Conservation (phyloP, 805 yeast species). For the Metschnikowia reukaufii region DNA sequence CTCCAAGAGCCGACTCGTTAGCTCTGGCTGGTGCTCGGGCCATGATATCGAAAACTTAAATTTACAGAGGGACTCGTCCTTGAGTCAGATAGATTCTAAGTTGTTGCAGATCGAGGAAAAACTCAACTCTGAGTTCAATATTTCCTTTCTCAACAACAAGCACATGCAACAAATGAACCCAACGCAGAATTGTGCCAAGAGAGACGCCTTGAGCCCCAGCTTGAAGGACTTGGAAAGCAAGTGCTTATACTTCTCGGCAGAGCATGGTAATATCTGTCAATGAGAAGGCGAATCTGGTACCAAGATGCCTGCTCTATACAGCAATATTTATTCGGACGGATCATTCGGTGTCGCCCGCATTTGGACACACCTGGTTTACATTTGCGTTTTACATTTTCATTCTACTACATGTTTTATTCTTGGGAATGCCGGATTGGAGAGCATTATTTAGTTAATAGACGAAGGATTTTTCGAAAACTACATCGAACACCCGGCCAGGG, state of each 20-base stretch:
- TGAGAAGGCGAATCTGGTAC: neutral
- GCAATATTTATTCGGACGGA: no score
- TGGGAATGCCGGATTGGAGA: conserved; percentile 12
- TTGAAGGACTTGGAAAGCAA: conserved; percentile 35
- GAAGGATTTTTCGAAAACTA: neutral
- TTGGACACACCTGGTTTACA: no score
- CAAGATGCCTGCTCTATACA: no score
- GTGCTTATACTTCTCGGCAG: conserved; percentile 27
- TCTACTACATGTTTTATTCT: conserved; percentile 4
- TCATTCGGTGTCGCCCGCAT: no score
- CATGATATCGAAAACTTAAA: conserved; percentile 40
- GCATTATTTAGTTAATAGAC: conserved; percentile 12
- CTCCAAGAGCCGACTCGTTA: conserved; percentile 31
- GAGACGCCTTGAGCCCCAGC: conserved; percentile 28
- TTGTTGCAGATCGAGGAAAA: conserved; percentile 38
- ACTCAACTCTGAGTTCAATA: conserved; percentile 30
- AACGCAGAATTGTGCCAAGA: conserved; percentile 1
- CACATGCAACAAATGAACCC: conserved; percentile 2
- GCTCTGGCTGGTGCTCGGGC: conserved; percentile 44
- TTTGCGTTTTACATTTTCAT: neutral
- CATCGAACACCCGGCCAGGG: neutral
- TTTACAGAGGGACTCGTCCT: conserved; percentile 35
- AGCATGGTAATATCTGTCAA: conserved; percentile 7
- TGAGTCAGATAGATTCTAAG: conserved; percentile 39
- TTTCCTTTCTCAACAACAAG: conserved; percentile 24